Percentiles rank a stretch among this genome's conserved stretches.
Evolutionary conservation across 306 rosid genomes (phyloP).

Genomic region (Medicago arabica): DNA sequence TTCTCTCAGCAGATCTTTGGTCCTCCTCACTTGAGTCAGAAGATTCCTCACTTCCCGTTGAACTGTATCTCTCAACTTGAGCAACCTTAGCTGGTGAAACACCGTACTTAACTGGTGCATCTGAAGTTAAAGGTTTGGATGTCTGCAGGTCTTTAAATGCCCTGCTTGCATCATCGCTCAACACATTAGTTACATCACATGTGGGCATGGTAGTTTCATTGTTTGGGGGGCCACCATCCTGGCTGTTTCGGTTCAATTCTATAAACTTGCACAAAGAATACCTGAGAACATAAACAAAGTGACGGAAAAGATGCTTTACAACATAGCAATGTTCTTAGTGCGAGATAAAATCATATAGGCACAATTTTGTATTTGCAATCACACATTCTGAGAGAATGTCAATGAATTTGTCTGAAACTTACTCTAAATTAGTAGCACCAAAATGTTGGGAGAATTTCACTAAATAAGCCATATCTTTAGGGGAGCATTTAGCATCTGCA

Average conservation of each 20-base stretch:
- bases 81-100: conserved; percentile 98
- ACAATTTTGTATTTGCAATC: conserved; percentile 10
- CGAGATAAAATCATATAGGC: conserved; percentile 16
- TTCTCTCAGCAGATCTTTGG: conserved; percentile 74
- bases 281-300: conserved; percentile 57
- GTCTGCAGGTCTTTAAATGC: conserved; percentile 42
- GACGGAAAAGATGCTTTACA: conserved; percentile 26
- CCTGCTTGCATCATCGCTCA: conserved; percentile 44
- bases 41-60: conserved; percentile 77
- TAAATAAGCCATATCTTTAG: conserved; percentile 54
- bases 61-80: conserved; percentile 73
- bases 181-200: conserved; percentile 31
- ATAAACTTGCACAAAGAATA: conserved; percentile 56
- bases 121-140: conserved; percentile 53
- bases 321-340: conserved; percentile 25
- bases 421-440: conserved; percentile 76
- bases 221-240: conserved; percentile 39
- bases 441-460: conserved; percentile 60
- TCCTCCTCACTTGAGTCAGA: conserved; percentile 76
- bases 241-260: conserved; percentile 55
- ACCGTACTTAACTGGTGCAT: conserved; percentile 70
- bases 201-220: conserved; percentile 47
- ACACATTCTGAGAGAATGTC: conserved; percentile 28
- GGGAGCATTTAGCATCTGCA: conserved; percentile 52
- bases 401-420: conserved; percentile 45